Evolutionary conservation across 23 red algal species (phyloP).

Genomic region (Gracilaria domingensis): DNA sequence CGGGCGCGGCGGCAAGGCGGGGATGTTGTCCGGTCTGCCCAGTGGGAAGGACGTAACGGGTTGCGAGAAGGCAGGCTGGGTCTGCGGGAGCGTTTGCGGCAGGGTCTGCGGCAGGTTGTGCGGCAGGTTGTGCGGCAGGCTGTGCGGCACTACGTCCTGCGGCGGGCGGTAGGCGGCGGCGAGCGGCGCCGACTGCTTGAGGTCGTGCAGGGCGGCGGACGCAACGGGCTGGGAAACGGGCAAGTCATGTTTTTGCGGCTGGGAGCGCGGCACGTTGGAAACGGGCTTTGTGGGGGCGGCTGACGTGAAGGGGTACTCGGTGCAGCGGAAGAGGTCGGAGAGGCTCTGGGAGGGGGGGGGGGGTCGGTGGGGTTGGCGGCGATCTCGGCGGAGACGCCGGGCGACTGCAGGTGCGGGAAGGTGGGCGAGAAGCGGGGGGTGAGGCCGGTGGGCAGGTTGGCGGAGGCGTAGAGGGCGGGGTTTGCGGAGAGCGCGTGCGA

Average conservation of each 20-base stretch:
- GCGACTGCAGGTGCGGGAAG: conserved; percentile 34
- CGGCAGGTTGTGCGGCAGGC: neutral
- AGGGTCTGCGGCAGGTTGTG: neutral
- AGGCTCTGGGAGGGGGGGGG: conserved; percentile 20
- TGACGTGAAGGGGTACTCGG: conserved; percentile 57
- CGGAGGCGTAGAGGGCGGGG: neutral
- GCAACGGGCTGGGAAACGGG: neutral
- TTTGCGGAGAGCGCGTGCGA: conserved; percentile 33
- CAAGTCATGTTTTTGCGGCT: neutral
- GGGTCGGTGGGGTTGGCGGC: conserved; percentile 26
- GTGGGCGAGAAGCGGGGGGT: conserved; percentile 49
- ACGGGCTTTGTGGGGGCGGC: conserved; percentile 28
- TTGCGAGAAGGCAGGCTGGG: neutral
- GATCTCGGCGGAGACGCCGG: conserved; percentile 67
- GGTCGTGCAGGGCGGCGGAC: neutral
- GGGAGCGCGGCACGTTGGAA: neutral
- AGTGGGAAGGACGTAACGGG: conserved; percentile 13
- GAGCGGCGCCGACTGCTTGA: neutral
- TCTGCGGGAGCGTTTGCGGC: neutral
- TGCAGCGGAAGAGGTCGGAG: conserved; percentile 54
- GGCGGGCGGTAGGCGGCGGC: neutral
- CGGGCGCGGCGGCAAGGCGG: neutral
- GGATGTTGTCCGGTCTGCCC: neutral
- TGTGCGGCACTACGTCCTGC: neutral
- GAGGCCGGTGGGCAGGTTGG: conserved; percentile 34